Evolutionary conservation across 306 rosid genomes (phyloP), one percentile per base, ranked within the genome.

Genomic region (Vachellia collinsii): DNA sequence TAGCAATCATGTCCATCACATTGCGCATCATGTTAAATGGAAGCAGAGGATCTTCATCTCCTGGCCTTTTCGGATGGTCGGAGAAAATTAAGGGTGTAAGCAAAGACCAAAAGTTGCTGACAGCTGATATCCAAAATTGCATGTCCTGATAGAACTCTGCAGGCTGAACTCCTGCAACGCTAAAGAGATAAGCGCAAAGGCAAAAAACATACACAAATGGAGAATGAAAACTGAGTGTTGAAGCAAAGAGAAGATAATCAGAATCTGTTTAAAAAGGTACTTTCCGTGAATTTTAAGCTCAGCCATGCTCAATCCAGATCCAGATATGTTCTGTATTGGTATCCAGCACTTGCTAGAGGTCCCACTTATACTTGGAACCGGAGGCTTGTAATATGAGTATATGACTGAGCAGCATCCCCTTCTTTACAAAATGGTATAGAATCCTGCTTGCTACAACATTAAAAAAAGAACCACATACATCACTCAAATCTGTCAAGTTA

Each of bases 51-150:
- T 93, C 98, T 87, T 93, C 98, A 77, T 90, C 98, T 12, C 98
- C 98, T 25, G 94, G 98, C 81, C 97, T 90, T 91, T 93, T 93
- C 39, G 98, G 97, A 85, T 93, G 98, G 86, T 93, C 97, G 3
- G 98, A 93, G 90, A 93, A 93, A 83, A 93, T 91, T 83, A 93
- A 80, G 37, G 98, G 98, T 29, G 97, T 88, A 65, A 93, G 97
- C 79, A 93, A 87, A 79, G 98, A 91, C 97, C 98, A 93, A 79
- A 90, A 91, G 73, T 93, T 88, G 70, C 77, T 90, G 56, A 91
- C 63, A 84, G 93, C 86, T 11, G 85, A 81, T 79, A 86, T 87
- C 92, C 91, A 91, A 77, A 90, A 70, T 79, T 86, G 90, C 25
- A 85, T 56, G 82, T 91, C 94, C 67, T 93, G 94, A 74, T 76